Evolutionary conservation across 768 basidiomycete genomes (phyloP).

Genomic region (Panellus pusillus): DNA sequence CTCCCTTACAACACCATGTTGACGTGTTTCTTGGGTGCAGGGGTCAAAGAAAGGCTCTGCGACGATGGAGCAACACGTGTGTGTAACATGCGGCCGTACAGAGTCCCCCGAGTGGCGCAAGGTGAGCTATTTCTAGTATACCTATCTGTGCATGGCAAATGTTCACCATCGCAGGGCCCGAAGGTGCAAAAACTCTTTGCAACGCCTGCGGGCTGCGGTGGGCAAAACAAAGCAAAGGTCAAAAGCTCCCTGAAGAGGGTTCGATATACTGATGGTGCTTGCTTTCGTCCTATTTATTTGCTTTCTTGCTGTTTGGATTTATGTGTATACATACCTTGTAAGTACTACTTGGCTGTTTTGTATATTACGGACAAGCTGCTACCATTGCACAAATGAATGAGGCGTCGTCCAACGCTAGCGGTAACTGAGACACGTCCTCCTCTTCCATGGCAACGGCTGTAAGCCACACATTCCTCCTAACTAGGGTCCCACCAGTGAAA

Average conservation of each 20-base stretch:
- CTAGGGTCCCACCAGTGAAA: neutral
- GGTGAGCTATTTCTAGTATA: constrained; percentile 37
- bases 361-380: too few species aligned
- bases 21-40: constrained; percentile 31
- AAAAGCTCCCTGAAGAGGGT: constrained; percentile 29
- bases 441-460: too few species aligned
- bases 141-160: constrained; percentile 3
- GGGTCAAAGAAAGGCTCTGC: constrained; percentile 40
- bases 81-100: constrained; percentile 90
- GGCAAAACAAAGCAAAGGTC: constrained; percentile 61
- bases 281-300: neutral
- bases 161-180: constrained; percentile 57
- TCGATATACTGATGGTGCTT: neutral
- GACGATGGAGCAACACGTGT: constrained; percentile 73
- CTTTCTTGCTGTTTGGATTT: neutral
- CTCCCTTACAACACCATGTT: neutral
- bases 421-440: too few species aligned
- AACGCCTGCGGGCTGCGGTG: constrained; percentile 94
- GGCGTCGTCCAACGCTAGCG: too few species aligned
- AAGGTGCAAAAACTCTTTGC: constrained; percentile 96
- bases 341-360: too few species aligned
- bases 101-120: constrained; percentile 98
- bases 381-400: too few species aligned
- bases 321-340: too few species aligned
- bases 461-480: neutral